A percentile compares a stretch with the other conserved stretches of the same genome.
Conservation (phyloP, 1,284 basidiomycete species). For the Sporisorium exsertum region DNA sequence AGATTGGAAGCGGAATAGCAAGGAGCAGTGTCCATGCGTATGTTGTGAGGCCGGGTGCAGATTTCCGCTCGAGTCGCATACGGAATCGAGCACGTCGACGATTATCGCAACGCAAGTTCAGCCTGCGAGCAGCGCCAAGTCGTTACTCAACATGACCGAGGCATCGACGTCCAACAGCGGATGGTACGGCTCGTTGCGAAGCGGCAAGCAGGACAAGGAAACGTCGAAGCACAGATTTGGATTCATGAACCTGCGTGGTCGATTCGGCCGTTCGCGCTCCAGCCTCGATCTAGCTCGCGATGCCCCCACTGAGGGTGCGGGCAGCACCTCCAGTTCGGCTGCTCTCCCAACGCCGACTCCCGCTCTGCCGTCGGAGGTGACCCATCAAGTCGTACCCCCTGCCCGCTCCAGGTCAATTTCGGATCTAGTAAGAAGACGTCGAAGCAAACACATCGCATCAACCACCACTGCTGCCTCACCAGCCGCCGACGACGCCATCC, state of each 20-base stretch:
- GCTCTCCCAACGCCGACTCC: conserved; percentile 1
- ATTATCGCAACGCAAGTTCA: background rate
- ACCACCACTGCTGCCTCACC: background rate
- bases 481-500: too few species aligned
- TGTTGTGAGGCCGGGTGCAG: conserved; percentile 34
- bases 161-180: background rate
- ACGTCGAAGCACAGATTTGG: conserved; percentile 6
- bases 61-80: conserved; percentile 10
- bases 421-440: conserved; percentile 15
- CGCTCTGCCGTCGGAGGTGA: background rate
- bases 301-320: background rate
- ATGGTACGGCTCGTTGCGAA: background rate
- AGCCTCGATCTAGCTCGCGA: background rate
- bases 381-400: background rate
- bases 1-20: background rate
- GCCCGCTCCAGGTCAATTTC: conserved; percentile 16
- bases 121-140: background rate
- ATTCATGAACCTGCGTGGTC: conserved; percentile 7
- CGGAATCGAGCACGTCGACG: background rate
- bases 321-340: background rate
- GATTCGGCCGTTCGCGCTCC: conserved; percentile 11
- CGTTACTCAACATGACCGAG: conserved; percentile 28
- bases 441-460: conserved; percentile 17
- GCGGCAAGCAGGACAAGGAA: background rate
- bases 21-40: conserved; percentile 32